Evolutionary conservation across 495 filamentous ascomycete genomes (phyloP).

Genomic region (Tuber borchii): DNA sequence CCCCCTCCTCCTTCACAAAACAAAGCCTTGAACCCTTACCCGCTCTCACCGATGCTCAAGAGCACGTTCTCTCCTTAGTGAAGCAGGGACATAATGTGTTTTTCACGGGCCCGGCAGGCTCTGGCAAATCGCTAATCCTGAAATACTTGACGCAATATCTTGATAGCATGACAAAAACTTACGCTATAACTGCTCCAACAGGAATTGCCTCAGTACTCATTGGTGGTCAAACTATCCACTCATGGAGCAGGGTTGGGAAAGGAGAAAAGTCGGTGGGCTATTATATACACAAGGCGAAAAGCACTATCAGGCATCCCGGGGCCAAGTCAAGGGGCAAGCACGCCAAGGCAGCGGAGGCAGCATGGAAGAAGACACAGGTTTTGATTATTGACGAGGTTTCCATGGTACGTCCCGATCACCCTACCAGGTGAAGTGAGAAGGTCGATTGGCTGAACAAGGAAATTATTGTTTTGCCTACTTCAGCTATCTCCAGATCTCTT

Average conservation of each 20-base stretch:
- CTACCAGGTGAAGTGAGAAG: not conserved
- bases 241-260: conserved; percentile 34
- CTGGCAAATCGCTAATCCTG: conserved; percentile 36
- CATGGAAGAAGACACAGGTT: conserved; percentile 25
- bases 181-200: conserved; percentile 39
- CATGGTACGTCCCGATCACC: conserved; percentile 28
- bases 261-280: conserved; percentile 27
- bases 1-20: not conserved
- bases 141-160: conserved; percentile 30
- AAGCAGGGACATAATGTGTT: conserved; percentile 31
- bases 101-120: conserved; percentile 40
- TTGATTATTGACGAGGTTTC: conserved; percentile 42
- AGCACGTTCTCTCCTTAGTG: conserved; percentile 24
- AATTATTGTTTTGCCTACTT: not conserved
- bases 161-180: conserved; percentile 13
- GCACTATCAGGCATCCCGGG: not conserved
- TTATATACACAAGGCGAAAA: conserved; percentile 13
- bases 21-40: not conserved
- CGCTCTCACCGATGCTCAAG: conserved; percentile 19
- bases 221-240: conserved; percentile 38
- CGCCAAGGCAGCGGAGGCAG: not conserved
- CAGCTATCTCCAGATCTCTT: conserved; percentile 38
- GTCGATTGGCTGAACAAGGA: conserved; percentile 7
- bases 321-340: not conserved
- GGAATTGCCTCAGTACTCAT: conserved; percentile 35